phyloP scores from a whole-genome alignment of 148 eudicot species.

The Persicaria tinctoria region DNA sequence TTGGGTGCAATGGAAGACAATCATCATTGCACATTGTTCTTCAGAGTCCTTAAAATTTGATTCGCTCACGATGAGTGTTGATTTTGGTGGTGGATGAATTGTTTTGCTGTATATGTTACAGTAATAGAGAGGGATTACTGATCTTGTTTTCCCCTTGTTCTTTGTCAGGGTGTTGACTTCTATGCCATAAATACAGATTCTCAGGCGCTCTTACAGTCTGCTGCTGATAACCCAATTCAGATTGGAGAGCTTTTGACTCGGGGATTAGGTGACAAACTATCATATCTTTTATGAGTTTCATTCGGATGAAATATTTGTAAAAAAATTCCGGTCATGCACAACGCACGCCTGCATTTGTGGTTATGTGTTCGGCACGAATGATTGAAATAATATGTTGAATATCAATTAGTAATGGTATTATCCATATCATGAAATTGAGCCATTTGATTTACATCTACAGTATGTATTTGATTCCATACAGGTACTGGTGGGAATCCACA shows the following conservation, averaged over 20 bases:
- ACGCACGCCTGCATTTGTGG: background rate
- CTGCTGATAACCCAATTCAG: conserved; percentile 86
- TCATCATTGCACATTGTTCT: background rate
- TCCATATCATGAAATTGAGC: background rate
- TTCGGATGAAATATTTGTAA: background rate
- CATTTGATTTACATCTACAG: background rate
- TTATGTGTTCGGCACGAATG: background rate
- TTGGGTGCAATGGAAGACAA: background rate
- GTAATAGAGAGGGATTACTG: background rate
- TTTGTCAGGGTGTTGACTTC: conserved; percentile 87
- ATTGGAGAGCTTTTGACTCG: conserved; percentile 99
- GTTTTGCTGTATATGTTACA: background rate
- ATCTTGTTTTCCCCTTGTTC: conserved; percentile 13
- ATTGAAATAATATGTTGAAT: background rate
- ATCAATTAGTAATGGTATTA: background rate
- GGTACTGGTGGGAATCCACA: conserved; percentile 96
- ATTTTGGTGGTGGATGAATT: background rate
- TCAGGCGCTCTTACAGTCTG: conserved; percentile 79
- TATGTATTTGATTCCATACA: conserved; percentile 24
- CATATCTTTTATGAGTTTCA: background rate
- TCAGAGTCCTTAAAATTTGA: background rate
- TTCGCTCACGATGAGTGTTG: background rate
- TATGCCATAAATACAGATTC: conserved; percentile 98
- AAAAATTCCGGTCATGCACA: background rate
- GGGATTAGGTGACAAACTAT: conserved; percentile 58